A percentile compares a stretch with the other conserved stretches of the same genome.
Conservation (phyloP, 2,329 filamentous ascomycete species). For the Exutisphaerella laricina region DNA sequence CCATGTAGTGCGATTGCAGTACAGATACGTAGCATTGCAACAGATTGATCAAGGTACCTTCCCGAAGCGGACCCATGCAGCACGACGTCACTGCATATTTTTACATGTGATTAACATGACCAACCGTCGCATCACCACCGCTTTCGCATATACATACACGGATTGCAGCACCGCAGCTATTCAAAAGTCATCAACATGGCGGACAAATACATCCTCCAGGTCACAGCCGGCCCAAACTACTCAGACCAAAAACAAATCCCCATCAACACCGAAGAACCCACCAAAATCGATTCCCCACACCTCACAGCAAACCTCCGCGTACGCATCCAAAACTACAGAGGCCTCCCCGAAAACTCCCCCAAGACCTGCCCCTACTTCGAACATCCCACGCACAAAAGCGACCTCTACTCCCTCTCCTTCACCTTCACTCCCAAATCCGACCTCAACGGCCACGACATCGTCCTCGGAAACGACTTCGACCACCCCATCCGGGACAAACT, state of each 20-base stretch:
- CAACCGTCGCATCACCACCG: not conserved
- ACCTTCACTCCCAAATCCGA: constrained; percentile 65
- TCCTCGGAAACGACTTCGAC: constrained; percentile 96
- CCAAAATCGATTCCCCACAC: constrained; percentile 58
- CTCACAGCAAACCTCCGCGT: constrained; percentile 67
- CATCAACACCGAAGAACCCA: constrained; percentile 64
- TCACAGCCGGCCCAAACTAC: constrained; percentile 77
- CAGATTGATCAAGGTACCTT: too few relatives aligned
- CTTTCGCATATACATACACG: not conserved
- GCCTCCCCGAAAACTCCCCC: constrained; percentile 68
- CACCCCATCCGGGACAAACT: constrained; percentile 79
- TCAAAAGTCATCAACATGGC: constrained; percentile 38
- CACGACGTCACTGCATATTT: too few relatives aligned
- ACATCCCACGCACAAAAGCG: constrained; percentile 60
- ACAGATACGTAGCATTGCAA: too few relatives aligned
- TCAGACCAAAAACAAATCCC: constrained; percentile 66
- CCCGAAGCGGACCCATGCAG: too few relatives aligned
- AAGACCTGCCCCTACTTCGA: constrained; percentile 71
- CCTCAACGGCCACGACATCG: constrained; percentile 65
- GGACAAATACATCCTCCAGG: constrained; percentile 70
- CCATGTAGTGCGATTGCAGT: too few relatives aligned
- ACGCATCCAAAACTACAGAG: constrained; percentile 61
- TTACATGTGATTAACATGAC: not conserved
- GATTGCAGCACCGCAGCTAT: too few relatives aligned
- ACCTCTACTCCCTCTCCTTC: constrained; percentile 82